Evolutionary conservation across 2,329 filamentous ascomycete species (phyloP).

Genomic region (Tympanopsis confertula): DNA sequence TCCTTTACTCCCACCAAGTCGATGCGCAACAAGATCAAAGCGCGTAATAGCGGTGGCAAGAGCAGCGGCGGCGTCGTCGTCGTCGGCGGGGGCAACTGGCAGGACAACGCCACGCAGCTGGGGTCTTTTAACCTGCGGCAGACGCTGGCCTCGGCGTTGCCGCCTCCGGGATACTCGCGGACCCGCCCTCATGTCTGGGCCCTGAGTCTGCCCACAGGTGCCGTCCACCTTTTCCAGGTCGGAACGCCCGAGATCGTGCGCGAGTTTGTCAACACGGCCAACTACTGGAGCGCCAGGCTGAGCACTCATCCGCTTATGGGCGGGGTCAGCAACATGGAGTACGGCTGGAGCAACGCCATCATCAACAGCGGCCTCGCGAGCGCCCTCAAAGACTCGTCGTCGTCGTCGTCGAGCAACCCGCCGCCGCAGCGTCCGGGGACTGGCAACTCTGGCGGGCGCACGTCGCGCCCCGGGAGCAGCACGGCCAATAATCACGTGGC

Average conservation of each 20-base stretch:
- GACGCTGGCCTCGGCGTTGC: slow-evolving; percentile 80
- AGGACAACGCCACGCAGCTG: slow-evolving; percentile 84
- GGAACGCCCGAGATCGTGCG: slow-evolving; percentile 88
- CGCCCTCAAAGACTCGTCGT: slow-evolving; percentile 32
- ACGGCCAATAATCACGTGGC: no score
- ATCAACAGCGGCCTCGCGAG: slow-evolving; percentile 49
- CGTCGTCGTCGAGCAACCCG: slow-evolving; percentile 14
- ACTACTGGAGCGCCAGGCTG: slow-evolving; percentile 92
- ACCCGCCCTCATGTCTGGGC: slow-evolving; percentile 87
- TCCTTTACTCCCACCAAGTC: slow-evolving; percentile 78
- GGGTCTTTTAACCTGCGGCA: slow-evolving; percentile 82
- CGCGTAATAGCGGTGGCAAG: slow-evolving; percentile 31
- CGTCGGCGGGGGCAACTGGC: slow-evolving; percentile 96
- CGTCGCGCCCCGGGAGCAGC: slow-evolving; percentile 2
- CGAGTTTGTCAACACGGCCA: slow-evolving; percentile 87
- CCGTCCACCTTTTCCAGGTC: slow-evolving; percentile 92
- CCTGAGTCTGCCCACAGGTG: slow-evolving; percentile 78
- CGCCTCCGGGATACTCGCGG: slow-evolving; percentile 85
- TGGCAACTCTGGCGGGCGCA: slow-evolving; percentile 20
- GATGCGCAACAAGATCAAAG: slow-evolving; percentile 52
- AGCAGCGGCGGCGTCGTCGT: slow-evolving; percentile 49
- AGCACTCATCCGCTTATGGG: slow-evolving; percentile 89
- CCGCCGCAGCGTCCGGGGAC: slow-evolving; percentile 9
- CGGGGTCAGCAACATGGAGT: slow-evolving; percentile 92
- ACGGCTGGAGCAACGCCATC: slow-evolving; percentile 84